phyloP scores from a whole-genome alignment of 2,329 filamentous ascomycete species.

The Blastomyces parvus region DNA sequence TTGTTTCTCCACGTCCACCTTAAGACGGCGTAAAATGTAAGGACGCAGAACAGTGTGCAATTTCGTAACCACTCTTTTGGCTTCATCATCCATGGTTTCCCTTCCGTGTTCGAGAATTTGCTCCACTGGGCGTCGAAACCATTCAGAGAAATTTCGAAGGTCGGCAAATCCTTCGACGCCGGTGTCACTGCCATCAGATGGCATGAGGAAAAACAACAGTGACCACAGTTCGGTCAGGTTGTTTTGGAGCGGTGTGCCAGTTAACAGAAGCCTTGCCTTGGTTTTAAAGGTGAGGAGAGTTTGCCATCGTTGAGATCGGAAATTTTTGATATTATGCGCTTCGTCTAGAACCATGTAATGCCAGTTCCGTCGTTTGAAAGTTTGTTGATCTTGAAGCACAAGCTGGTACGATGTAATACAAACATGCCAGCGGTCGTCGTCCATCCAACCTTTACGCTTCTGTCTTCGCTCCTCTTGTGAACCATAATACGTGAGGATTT shows the following conservation, averaged over 20 bases:
- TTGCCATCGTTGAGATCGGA: constrained; percentile 95
- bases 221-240: constrained; percentile 97
- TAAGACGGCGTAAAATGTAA: constrained; percentile 80
- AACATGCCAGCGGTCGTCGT: constrained; percentile 91
- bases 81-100: constrained; percentile 89
- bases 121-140: constrained; percentile 89
- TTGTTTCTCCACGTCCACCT: constrained; percentile 96
- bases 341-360: constrained; percentile 98
- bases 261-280: constrained; percentile 73
- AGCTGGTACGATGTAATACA: constrained; percentile 97
- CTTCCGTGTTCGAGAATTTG: constrained; percentile 92
- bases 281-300: constrained; percentile 91
- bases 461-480: constrained; percentile 82
- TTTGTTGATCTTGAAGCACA: constrained; percentile 84
- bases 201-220: constrained; percentile 90
- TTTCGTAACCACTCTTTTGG: constrained; percentile 81
- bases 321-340: constrained; percentile 99
- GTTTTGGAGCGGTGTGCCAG: constrained; percentile 92
- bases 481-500: constrained; percentile 94
- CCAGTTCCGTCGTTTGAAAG: constrained; percentile 87
- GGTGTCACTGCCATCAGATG: constrained; percentile 62
- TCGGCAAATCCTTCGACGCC: constrained; percentile 86
- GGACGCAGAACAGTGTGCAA: constrained; percentile 89
- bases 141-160: constrained; percentile 89
- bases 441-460: constrained; percentile 88